Base-by-base conservation (phyloP, 75 land plant genomes). In the Ceratopteris richardii region DNA sequence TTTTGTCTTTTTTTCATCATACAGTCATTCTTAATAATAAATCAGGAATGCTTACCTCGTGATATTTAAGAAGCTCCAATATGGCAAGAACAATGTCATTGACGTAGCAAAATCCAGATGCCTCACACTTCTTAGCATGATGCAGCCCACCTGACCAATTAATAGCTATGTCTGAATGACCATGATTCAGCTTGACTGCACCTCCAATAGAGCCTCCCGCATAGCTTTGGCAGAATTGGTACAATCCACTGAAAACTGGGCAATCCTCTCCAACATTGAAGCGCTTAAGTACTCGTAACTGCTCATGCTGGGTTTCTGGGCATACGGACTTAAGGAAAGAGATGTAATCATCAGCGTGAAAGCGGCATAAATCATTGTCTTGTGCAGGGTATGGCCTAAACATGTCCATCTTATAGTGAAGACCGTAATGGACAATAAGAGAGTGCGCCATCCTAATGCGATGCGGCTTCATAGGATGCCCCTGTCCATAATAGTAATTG, bases 401-500 rank as follows among this genome's bases (percentile, higher is more conserved):
- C 52, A 80, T 64, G 52, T 72, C 66, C 76, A 80, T 71, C 72
- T 68, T 71, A 29, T 67, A 66, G 31, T 67, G 77, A 54, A 82
- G 33, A 12, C 73, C 76, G 47, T 82, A 82, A 51, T 80, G 76
- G 18, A 70, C 76, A 17, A 82, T 79, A 27, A 82, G 77, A 29
- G 83, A 65, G 56, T 82, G 86, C 10, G 86, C 72, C 86, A 82
- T 80, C 31, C 86, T 61, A 25, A 82, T 82, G 33, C 85, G 71
- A 39, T 82, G 85, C 17, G 85, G 85, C 67, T 82, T 82, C 85
- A 82, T 82, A 14, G 85, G 65, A 40, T 80, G 82, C 1, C 82
- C 82, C 58, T 80, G 82, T 20, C 82, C 82, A 41, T 80, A 80
- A 63, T 82, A 82, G 68, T 82, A 82, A 41, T 82, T 79, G 5